These are phyloP conservation scores for Blastobotrys illinoisensis DNA, from an alignment of 1,139 yeast species.

Conservation along the genomic window DNA sequence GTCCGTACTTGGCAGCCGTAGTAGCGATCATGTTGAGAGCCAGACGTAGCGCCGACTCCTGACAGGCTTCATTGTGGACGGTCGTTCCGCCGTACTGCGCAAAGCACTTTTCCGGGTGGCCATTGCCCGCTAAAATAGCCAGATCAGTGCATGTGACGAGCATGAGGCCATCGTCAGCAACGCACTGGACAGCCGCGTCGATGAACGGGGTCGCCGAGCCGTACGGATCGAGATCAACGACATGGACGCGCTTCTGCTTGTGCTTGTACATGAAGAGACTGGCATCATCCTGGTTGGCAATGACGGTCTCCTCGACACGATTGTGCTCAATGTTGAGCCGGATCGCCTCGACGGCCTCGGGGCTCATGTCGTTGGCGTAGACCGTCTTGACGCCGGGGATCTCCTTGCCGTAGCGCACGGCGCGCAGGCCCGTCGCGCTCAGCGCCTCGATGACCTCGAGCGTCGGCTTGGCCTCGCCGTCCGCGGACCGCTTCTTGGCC, in stretches of 20 bases:
- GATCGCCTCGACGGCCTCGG: conserved; percentile 83
- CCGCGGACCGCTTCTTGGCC: conserved; percentile 25
- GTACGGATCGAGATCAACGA: conserved; percentile 91
- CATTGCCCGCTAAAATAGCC: conserved; percentile 91
- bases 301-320: conserved; percentile 47
- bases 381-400: conserved; percentile 66
- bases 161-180: conserved; percentile 76
- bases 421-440: conserved; percentile 92
- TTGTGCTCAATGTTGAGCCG: conserved; percentile 65
- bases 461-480: conserved; percentile 36
- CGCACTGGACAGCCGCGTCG: conserved; percentile 79
- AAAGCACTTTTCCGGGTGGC: conserved; percentile 94
- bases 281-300: conserved; percentile 80
- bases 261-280: conserved; percentile 65
- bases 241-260: conserved; percentile 47
- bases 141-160: conserved; percentile 94
- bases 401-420: conserved; percentile 88
- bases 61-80: conserved; percentile 74
- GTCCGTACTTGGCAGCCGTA: conserved; percentile 86
- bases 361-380: conserved; percentile 83
- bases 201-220: conserved; percentile 96
- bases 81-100: conserved; percentile 93
- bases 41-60: conserved; percentile 86
- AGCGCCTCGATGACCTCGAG: conserved; percentile 79
- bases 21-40: conserved; percentile 70